These are phyloP conservation scores for Rutstroemia sp. DNA, from an alignment of 2,329 filamentous ascomycete genomes.

Conservation along the genomic window DNA sequence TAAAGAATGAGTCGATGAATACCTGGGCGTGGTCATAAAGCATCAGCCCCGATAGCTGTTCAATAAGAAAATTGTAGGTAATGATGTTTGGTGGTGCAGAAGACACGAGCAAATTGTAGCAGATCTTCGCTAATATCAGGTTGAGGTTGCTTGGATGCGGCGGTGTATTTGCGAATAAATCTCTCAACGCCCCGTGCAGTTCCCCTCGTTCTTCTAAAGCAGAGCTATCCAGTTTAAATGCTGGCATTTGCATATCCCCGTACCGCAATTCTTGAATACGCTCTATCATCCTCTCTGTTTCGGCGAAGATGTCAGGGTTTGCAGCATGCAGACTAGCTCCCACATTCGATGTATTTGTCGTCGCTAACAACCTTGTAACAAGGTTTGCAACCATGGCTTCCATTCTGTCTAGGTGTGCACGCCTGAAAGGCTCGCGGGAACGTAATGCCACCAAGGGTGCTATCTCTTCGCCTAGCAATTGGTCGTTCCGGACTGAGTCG, in stretches of 20 bases:
- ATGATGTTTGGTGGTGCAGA: conserved; percentile 54
- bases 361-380: conserved; percentile 17
- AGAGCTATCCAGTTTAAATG: conserved; percentile 12
- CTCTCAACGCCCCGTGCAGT: conserved; percentile 20
- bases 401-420: conserved; percentile 18
- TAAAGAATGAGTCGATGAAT: conserved; percentile 45
- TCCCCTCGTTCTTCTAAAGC: conserved; percentile 14
- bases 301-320: background rate
- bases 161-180: conserved; percentile 12
- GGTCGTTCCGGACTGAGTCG: background rate
- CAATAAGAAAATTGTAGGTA: conserved; percentile 64
- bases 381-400: conserved; percentile 19
- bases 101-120: conserved; percentile 59
- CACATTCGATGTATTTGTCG: conserved; percentile 9
- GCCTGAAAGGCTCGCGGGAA: conserved; percentile 17
- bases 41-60: conserved; percentile 50
- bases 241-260: conserved; percentile 15
- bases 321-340: background rate
- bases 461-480: conserved; percentile 2
- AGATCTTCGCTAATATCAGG: conserved; percentile 34
- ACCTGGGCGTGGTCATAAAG: conserved; percentile 43
- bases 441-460: background rate
- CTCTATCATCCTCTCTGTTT: conserved; percentile 15
- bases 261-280: conserved; percentile 14
- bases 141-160: conserved; percentile 15